Evolutionary conservation across 1,284 basidiomycete genomes (phyloP), one percentile per base, ranked within the genome.

Genomic region (Heliocybe sulcata): DNA sequence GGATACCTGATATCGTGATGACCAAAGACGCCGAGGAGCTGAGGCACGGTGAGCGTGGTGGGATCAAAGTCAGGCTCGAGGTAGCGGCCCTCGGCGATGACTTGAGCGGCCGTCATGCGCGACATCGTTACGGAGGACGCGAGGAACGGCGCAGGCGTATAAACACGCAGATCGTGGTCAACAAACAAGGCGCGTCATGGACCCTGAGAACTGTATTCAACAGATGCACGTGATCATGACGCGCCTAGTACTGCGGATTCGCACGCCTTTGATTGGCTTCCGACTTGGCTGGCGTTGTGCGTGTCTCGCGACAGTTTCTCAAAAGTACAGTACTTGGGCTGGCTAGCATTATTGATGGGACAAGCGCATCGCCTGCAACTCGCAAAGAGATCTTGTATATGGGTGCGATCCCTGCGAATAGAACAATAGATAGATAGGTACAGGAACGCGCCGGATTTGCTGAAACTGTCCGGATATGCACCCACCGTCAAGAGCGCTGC

Each of bases 41-140:
- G 89, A 14, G 90, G 79, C 33, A 95, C 82, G 4, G 87, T 96
- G 57, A 95, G 81, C 1, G 81, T 75, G 12, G 76, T 64, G 1
- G 94, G 85, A 59, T 98, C 87, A 61, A 97, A 99, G 61, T 86
- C 87, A 8, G 83, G 80, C 51, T 90, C 79, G 56, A 98, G 83
- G 70, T 98, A 97, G 67, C 88, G 81, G 61, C 88, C 90, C 27
- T 77, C 69, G 35, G 70, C 74, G 61, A 92, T 83, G 56, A 92
- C 72, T 68, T 91, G 83, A 1, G 86, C 77, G 51, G 87, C 75
- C 35, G 85, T 88, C 59, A 87, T 71, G 60, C 82, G 79, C 65
- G 87, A 88, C 86, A 88, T 88, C 63, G 65, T 68, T 59, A 55
- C 23, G 14, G 16, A 49, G 19, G 19, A 16, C 16, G 38, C 47